These are phyloP conservation scores for Clonostachys byssicola DNA, from an alignment of 2,329 filamentous ascomycete species.

Conservation along the genomic window DNA sequence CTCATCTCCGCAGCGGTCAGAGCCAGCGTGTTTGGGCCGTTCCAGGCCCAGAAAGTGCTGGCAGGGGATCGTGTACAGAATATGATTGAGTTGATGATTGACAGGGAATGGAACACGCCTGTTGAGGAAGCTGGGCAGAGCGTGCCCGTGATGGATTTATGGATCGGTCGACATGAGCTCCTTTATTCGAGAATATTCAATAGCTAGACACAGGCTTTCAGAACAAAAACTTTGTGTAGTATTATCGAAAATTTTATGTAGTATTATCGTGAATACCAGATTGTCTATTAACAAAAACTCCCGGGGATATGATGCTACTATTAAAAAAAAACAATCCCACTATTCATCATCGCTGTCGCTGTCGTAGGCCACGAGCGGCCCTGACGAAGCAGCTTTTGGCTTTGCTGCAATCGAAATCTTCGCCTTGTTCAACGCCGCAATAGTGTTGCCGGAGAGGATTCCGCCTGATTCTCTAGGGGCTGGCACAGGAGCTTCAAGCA, in stretches of 20 bases:
- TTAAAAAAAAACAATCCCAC: slow-evolving; percentile 8
- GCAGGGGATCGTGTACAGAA: slow-evolving; percentile 55
- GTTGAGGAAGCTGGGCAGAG: slow-evolving; percentile 69
- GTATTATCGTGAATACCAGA: no score
- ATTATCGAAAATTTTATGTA: no score
- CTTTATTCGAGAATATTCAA: slow-evolving; percentile 86
- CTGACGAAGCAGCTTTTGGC: slow-evolving; percentile 48
- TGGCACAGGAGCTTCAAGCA: slow-evolving; percentile 19
- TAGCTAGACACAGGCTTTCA: slow-evolving; percentile 42
- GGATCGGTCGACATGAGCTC: slow-evolving; percentile 79
- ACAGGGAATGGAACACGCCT: slow-evolving; percentile 51
- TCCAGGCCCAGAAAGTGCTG: slow-evolving; percentile 71
- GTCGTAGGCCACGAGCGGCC: slow-evolving; percentile 82
- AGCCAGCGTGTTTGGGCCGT: slow-evolving; percentile 75
- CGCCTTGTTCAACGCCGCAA: slow-evolving; percentile 68
- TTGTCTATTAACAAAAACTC: no score
- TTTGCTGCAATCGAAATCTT: slow-evolving; percentile 51
- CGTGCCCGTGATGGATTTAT: slow-evolving; percentile 75
- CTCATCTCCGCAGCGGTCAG: slow-evolving; percentile 73
- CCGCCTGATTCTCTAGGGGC: slow-evolving; percentile 40
- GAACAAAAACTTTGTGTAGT: no score
- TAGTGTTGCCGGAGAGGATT: slow-evolving; percentile 77
- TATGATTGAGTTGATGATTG: slow-evolving; percentile 53
- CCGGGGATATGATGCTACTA: no score
- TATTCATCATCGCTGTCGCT: slow-evolving; percentile 76